phyloP scores from a whole-genome alignment of 75 land plant genomes.

The Picea sitchensis region DNA sequence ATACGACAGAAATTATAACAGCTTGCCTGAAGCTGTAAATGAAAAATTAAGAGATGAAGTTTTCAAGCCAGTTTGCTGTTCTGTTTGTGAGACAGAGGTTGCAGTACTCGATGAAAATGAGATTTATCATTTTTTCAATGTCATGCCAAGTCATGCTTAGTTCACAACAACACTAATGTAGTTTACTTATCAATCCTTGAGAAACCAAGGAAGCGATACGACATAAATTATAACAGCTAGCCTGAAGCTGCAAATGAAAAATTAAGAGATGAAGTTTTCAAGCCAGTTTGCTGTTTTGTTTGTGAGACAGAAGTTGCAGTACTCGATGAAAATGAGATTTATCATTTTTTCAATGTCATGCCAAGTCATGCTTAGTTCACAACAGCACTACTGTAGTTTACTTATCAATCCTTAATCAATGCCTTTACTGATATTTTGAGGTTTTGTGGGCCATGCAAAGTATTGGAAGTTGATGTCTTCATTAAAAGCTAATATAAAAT shows the following conservation, averaged over 20 bases:
- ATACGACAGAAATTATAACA: conserved; percentile 1
- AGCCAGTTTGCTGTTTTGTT: conserved; percentile 71
- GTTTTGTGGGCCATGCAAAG: neutral
- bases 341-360: conserved; percentile 84
- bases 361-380: conserved; percentile 51
- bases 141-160: conserved; percentile 62
- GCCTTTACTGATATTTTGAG: neutral
- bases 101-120: conserved; percentile 83
- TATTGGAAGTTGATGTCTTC: neutral
- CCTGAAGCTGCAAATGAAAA: conserved; percentile 2
- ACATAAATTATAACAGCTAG: neutral
- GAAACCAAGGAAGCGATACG: conserved; percentile 15
- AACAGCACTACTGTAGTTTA: neutral
- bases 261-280: conserved; percentile 29
- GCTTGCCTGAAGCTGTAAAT: neutral
- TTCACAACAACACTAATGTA: neutral
- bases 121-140: conserved; percentile 88
- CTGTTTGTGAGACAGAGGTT: conserved; percentile 84
- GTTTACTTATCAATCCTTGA: neutral
- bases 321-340: conserved; percentile 81
- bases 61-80: conserved; percentile 63
- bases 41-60: conserved; percentile 23
- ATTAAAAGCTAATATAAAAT: neutral
- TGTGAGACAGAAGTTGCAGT: conserved; percentile 87
- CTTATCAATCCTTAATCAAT: neutral